Percentiles rank a stretch among this genome's conserved stretches.
Evolutionary conservation across 768 basidiomycete species (phyloP).

Genomic region (Suillus subluteus): DNA sequence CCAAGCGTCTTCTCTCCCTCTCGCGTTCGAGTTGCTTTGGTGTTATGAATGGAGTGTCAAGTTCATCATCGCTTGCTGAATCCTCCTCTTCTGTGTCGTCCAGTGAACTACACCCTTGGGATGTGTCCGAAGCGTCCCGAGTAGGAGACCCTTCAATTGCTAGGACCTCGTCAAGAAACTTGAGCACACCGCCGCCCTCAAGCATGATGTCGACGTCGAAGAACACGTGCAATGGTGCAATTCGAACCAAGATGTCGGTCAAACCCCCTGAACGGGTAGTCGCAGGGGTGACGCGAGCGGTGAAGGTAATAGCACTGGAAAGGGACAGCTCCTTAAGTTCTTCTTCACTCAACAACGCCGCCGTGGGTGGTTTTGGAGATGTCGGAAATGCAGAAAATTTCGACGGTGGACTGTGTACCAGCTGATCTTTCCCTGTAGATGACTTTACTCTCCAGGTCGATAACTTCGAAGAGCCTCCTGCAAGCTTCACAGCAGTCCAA

Average conservation of each 20-base stretch:
- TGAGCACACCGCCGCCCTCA: conserved; percentile 40
- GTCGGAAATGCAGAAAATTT: conserved; percentile 19
- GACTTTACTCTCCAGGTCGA: conserved; percentile 64
- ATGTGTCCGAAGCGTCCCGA: conserved; percentile 7
- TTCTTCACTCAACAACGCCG: conserved; percentile 22
- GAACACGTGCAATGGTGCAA: conserved; percentile 76
- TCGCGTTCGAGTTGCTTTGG: conserved; percentile 31
- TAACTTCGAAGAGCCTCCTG: conserved; percentile 50
- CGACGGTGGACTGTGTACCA: conserved; percentile 23
- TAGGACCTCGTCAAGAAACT: conserved; percentile 53
- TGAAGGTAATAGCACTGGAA: conserved; percentile 25
- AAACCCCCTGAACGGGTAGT: conserved; percentile 10
- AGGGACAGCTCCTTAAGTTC: conserved; percentile 16
- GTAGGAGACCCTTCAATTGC: conserved; percentile 20
- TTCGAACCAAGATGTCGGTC: conserved; percentile 37
- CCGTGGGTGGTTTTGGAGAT: conserved; percentile 22
- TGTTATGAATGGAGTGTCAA: conserved; percentile 29
- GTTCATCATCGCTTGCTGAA: conserved; percentile 19
- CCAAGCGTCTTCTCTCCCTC: conserved; percentile 45
- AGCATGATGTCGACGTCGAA: conserved; percentile 60
- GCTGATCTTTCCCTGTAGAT: conserved; percentile 20
- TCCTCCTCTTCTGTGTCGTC: conserved; percentile 17
- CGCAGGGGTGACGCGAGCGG: conserved; percentile 12
- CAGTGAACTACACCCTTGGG: conserved; percentile 1
- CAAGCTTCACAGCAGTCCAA: conserved; percentile 56